Evolutionary conservation across 768 basidiomycete genomes (phyloP).

Genomic region (Rhizopogon salebrosus): DNA sequence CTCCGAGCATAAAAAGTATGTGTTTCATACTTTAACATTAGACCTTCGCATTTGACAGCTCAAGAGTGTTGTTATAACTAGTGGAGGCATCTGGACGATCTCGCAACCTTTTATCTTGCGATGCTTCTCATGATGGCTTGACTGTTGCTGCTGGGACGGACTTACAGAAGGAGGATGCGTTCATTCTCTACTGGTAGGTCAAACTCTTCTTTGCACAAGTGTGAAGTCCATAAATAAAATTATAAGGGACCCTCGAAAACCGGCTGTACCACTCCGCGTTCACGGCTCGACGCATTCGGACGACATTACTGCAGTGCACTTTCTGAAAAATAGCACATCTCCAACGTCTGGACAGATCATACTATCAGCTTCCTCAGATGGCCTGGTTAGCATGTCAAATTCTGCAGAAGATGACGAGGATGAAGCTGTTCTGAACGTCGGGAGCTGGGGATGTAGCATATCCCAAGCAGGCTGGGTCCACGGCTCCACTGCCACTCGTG

Average conservation of each 20-base stretch:
- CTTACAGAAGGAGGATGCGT: conserved; percentile 73
- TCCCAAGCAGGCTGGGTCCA: conserved; percentile 71
- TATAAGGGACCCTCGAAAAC: conserved; percentile 82
- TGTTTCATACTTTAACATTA: conserved; percentile 5
- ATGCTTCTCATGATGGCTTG: conserved; percentile 63
- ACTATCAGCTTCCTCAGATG: conserved; percentile 84
- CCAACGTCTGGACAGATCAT: conserved; percentile 40
- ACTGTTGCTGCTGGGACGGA: conserved; percentile 83
- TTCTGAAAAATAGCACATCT: conserved; percentile 28
- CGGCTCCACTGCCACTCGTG: conserved; percentile 26
- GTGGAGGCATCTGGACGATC: conserved; percentile 44
- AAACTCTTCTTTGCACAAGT: not conserved
- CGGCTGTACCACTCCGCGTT: conserved; percentile 60
- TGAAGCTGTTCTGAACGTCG: conserved; percentile 73
- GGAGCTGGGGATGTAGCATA: conserved; percentile 82
- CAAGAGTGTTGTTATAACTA: conserved; percentile 27
- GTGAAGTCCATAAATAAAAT: not conserved
- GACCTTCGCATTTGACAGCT: conserved; percentile 30
- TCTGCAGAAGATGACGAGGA: conserved; percentile 80
- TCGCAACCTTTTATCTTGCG: conserved; percentile 56
- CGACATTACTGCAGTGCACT: conserved; percentile 78
- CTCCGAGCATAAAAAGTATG: conserved; percentile 58
- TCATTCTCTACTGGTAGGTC: conserved; percentile 76
- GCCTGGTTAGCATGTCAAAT: conserved; percentile 69
- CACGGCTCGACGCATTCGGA: conserved; percentile 90